Conservation (phyloP, 2,329 filamentous ascomycete genomes). For the Macrophomina tecta region DNA sequence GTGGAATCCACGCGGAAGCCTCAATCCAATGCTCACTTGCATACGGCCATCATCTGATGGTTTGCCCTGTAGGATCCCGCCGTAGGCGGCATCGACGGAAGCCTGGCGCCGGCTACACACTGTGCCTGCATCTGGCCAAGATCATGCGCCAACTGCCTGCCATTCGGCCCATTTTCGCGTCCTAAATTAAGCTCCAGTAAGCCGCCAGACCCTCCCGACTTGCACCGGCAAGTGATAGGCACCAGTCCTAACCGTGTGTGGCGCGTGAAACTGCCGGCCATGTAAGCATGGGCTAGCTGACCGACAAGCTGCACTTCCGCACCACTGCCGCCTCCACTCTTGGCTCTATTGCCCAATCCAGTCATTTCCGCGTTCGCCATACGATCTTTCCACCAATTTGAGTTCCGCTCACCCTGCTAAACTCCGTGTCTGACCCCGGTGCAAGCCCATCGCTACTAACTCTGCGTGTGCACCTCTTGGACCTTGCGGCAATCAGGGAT, state of each 20-base stretch:
- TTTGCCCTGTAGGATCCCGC: neutral
- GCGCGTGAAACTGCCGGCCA: constrained; percentile 14
- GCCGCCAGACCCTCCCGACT: constrained; percentile 11
- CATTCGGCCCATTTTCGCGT: neutral
- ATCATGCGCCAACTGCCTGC: neutral
- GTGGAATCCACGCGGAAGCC: constrained; percentile 10
- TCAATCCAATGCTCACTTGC: constrained; percentile 16
- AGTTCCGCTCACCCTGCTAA: constrained; percentile 8
- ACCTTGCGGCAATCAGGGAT: constrained; percentile 2
- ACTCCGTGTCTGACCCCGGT: constrained; percentile 8
- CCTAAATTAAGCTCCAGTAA: constrained; percentile 24
- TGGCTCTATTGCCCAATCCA: constrained; percentile 21
- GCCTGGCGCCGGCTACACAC: neutral
- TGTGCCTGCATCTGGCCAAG: constrained; percentile 19
- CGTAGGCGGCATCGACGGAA: neutral
- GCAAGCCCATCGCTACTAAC: constrained; percentile 2
- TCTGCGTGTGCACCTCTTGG: neutral
- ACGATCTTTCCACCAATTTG: constrained; percentile 25
- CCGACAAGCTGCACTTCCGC: neutral
- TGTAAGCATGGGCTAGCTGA: constrained; percentile 20
- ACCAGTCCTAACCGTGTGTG: neutral
- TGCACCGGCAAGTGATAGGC: neutral
- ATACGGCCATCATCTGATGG: constrained; percentile 18
- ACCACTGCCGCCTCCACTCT: constrained; percentile 16
- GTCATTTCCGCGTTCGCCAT: neutral